These are phyloP conservation scores for Spirogloea muscicola DNA, from an alignment of 139 green algal genomes.

Conservation along the genomic window DNA sequence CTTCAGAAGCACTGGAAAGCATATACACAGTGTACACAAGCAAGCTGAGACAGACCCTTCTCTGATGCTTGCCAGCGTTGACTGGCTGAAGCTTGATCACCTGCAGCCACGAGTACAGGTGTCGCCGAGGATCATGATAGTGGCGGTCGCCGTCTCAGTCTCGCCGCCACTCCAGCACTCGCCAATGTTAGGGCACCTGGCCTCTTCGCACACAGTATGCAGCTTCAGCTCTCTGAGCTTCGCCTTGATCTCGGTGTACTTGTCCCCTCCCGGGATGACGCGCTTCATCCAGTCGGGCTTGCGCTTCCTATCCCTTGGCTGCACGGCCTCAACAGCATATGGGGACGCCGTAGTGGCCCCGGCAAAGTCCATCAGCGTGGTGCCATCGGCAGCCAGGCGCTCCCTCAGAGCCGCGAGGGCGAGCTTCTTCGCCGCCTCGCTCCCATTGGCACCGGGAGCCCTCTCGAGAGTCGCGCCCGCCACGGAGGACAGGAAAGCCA, in stretches of 20 bases:
- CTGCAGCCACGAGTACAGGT: constrained; percentile 69
- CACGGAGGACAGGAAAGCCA: too few relatives aligned
- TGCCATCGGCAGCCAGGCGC: constrained; percentile 4
- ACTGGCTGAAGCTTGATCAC: too few relatives aligned
- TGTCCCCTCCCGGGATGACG: constrained; percentile 78
- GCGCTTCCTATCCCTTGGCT: constrained; percentile 44
- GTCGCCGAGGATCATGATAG: constrained; percentile 87
- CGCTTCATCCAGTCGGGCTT: constrained; percentile 99
- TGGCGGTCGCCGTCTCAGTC: constrained; percentile 86
- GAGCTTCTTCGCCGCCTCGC: too few relatives aligned
- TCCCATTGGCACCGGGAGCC: neutral
- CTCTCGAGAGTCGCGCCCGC: too few relatives aligned
- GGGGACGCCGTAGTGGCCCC: neutral
- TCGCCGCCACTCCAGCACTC: constrained; percentile 65
- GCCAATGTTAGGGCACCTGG: constrained; percentile 91
- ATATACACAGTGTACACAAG: too few relatives aligned
- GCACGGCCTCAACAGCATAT: constrained; percentile 39
- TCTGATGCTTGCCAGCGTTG: too few relatives aligned
- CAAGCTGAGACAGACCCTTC: too few relatives aligned
- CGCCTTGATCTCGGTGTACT: constrained; percentile 81
- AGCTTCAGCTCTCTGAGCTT: constrained; percentile 96
- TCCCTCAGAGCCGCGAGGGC: neutral
- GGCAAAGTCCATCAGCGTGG: neutral
- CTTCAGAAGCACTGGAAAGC: too few relatives aligned
- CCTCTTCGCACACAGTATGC: constrained; percentile 94